Percentiles rank a stretch among this genome's conserved stretches.
Conservation (phyloP, 768 basidiomycete species). For the Gelatoporia subvermispora region DNA sequence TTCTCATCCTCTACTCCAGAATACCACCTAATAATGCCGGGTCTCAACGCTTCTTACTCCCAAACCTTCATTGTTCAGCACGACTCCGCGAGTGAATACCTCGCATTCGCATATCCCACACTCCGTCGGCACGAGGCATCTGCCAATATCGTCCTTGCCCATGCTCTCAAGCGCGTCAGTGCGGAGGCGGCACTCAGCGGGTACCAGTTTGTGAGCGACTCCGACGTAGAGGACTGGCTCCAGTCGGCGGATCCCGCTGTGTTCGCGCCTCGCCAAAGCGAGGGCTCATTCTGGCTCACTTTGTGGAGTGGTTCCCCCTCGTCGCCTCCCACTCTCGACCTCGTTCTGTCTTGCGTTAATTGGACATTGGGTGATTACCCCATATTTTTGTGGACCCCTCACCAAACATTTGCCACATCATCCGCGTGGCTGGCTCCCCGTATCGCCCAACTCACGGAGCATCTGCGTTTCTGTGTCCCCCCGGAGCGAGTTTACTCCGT, state of each 20-base stretch:
- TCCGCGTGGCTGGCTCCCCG: constrained; percentile 31
- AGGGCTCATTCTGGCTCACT: constrained; percentile 44
- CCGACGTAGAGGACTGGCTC: constrained; percentile 27
- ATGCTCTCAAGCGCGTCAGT: constrained; percentile 39
- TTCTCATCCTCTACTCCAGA: neutral
- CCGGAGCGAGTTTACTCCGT: constrained; percentile 46
- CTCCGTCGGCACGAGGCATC: constrained; percentile 42
- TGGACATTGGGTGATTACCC: constrained; percentile 44
- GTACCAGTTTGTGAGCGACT: constrained; percentile 29
- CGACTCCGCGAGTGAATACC: constrained; percentile 34
- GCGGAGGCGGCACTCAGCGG: constrained; percentile 34
- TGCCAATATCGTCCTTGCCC: constrained; percentile 49
- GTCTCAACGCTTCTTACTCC: constrained; percentile 21
- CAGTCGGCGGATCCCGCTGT: constrained; percentile 18
- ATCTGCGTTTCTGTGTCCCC: constrained; percentile 33
- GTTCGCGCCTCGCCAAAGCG: constrained; percentile 12
- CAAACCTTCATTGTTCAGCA: constrained; percentile 34
- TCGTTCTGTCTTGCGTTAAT: constrained; percentile 44
- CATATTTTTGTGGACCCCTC: constrained; percentile 46
- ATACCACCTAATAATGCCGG: constrained; percentile 24
- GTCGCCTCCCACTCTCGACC: constrained; percentile 28
- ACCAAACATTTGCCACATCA: constrained; percentile 20
- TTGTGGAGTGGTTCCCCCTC: constrained; percentile 36
- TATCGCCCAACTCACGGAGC: constrained; percentile 31
- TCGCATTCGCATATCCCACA: constrained; percentile 36